Evolutionary conservation across 352 stramenopile species (phyloP).

Genomic region (Phytophthora multivora): DNA sequence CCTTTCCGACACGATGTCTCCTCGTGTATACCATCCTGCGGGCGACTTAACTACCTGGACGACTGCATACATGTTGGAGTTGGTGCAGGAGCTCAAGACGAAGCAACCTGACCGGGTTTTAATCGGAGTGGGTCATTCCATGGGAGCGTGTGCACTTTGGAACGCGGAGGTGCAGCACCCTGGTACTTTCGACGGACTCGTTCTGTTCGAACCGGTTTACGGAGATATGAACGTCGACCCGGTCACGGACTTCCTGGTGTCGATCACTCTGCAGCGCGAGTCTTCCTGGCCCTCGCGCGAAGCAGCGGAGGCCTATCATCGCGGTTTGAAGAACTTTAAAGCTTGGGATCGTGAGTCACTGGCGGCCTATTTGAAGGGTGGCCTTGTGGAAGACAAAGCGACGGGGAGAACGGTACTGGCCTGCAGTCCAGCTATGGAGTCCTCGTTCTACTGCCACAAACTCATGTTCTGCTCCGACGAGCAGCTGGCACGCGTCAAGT

Average conservation of each 20-base stretch:
- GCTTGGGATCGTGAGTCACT: constrained; percentile 35
- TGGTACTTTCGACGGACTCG: constrained; percentile 38
- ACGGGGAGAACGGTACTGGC: constrained; percentile 21
- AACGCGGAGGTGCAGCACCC: constrained; percentile 27
- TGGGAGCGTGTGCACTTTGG: constrained; percentile 41
- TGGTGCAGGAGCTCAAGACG: constrained; percentile 18
- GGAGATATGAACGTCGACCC: constrained; percentile 15
- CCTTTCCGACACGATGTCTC: constrained; percentile 22
- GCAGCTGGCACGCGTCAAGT: constrained; percentile 20
- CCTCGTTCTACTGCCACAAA: constrained; percentile 31
- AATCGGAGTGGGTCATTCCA: constrained; percentile 47
- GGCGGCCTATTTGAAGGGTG: constrained; percentile 27
- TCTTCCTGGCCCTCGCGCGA: constrained; percentile 18
- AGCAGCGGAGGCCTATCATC: constrained; percentile 33
- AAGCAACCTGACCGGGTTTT: constrained; percentile 18
- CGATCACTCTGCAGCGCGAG: constrained; percentile 25
- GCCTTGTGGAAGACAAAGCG: constrained; percentile 12
- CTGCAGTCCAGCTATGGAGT: constrained; percentile 42
- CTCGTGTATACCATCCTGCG: constrained; percentile 32
- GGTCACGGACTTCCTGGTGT: constrained; percentile 29
- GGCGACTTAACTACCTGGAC: constrained; percentile 27
- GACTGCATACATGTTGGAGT: constrained; percentile 10
- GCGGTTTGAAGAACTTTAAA: constrained; percentile 24
- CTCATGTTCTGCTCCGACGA: constrained; percentile 28
- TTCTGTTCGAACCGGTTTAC: constrained; percentile 45